A percentile compares a stretch with the other conserved stretches of the same genome.
phyloP scores from a whole-genome alignment of 1,284 basidiomycete species.

The Bjerkandera adusta region DNA sequence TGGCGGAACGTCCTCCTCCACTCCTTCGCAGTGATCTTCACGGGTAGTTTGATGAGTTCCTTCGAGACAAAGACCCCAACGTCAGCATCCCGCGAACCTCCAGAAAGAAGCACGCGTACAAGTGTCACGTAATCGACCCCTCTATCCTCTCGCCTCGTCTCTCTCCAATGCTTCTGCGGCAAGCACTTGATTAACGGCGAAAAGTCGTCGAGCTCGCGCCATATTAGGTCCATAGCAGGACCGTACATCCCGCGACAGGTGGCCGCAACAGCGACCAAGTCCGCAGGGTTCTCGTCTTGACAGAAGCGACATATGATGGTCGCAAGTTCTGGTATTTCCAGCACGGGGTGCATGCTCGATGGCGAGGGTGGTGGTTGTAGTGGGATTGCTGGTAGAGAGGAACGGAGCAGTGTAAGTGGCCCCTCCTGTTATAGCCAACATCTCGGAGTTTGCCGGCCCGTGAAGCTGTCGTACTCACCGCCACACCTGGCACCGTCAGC shows the following conservation, averaged over 20 bases:
- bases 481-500: too few species aligned
- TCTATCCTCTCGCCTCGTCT: not conserved
- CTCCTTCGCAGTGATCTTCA: not conserved
- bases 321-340: constrained; percentile 9
- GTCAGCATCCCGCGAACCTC: not conserved
- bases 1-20: constrained; percentile 1
- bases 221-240: constrained; percentile 10
- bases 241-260: constrained; percentile 8
- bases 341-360: constrained; percentile 7
- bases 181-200: constrained; percentile 9
- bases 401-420: too few species aligned
- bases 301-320: constrained; percentile 4
- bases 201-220: constrained; percentile 12
- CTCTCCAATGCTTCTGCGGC: not conserved
- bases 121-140: not conserved
- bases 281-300: not conserved
- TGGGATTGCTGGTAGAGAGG: too few species aligned
- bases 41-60: not conserved
- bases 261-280: constrained; percentile 5
- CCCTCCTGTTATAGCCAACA: too few species aligned
- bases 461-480: too few species aligned
- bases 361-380: not conserved
- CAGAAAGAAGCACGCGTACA: not conserved
- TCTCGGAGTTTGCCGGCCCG: too few species aligned
- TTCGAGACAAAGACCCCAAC: not conserved